Evolutionary conservation across 345 rosid genomes (phyloP), one percentile per base, ranked within the genome.

Genomic region (Dovyalis caffra): DNA sequence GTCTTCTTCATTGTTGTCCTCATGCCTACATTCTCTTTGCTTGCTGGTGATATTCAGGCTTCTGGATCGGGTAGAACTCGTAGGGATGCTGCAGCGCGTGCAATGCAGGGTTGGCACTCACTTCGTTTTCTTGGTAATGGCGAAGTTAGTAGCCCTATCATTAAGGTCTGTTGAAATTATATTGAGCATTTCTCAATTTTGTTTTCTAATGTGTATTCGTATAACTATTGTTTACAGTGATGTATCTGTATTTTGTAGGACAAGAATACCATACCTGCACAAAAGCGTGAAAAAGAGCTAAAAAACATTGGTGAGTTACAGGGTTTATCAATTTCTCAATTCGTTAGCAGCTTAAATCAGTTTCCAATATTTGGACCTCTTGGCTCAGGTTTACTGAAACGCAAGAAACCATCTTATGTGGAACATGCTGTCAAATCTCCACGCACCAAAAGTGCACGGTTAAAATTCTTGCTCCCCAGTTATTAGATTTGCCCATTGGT

Each of bases 61-160:
- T 79, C 87, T 3, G 88, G 86, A 62, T 85, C 89, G 1, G 90
- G 90, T 70, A 80, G 95, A 66, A 86, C 88, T 57, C 81, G 90
- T 64, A 89, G 93, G 67, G 90, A 87, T 84, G 86, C 91, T 76
- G 94, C 94, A 7, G 84, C 91, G 32, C 95, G 95, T 76, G 95
- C 95, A 12, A 90, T 89, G 92, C 91, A 86, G 81, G 92, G 95
- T 77, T 90, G 95, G 92, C 92, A 87, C 70, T 85, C 91, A 2
- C 91, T 86, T 40, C 89, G 89, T 33, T 83, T 85, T 76, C 82
- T 85, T 45, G 83, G 85, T 79, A 85, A 83, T 60, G 87, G 85
- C 31, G 89, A 90, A 82, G 90, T 90, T 60, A 80, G 86, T 74
- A 85, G 85, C 70, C 87, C 89, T 20, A 81, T 88, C 64, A 81